These are phyloP conservation scores for Byssoonygena ceratinophila DNA, from an alignment of 2,329 filamentous ascomycete genomes.

Conservation along the genomic window DNA sequence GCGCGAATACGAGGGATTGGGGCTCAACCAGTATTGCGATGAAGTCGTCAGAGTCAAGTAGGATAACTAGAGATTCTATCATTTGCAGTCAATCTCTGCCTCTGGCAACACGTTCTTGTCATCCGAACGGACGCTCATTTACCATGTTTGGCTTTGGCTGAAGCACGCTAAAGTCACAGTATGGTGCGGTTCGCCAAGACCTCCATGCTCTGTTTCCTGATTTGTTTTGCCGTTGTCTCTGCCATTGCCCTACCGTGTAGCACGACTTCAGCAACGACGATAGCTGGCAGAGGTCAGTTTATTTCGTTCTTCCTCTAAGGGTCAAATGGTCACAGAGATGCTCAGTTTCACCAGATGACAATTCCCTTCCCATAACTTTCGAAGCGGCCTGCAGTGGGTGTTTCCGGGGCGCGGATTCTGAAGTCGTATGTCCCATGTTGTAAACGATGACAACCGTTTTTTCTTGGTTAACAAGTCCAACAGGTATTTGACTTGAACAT, in stretches of 20 bases:
- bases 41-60: too few relatives aligned
- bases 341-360: constrained; percentile 17
- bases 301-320: not conserved
- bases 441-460: not conserved
- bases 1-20: too few relatives aligned
- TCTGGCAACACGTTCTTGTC: not conserved
- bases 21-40: not conserved
- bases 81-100: not conserved
- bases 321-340: not conserved
- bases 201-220: constrained; percentile 6
- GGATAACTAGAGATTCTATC: too few relatives aligned
- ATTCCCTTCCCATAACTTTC: constrained; percentile 19
- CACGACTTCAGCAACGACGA: not conserved
- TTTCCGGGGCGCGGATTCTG: constrained; percentile 10
- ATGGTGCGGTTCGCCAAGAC: constrained; percentile 17
- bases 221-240: constrained; percentile 3
- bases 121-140: not conserved
- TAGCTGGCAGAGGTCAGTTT: constrained; percentile 12
- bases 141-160: constrained; percentile 13
- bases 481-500: constrained; percentile 25
- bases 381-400: constrained; percentile 20
- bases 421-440: constrained; percentile 15
- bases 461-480: constrained; percentile 7
- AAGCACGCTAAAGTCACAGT: constrained; percentile 8
- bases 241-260: constrained; percentile 5